A percentile compares a stretch with the other conserved stretches of the same genome.
These are phyloP conservation scores for Suhomyces sp. DNA, from an alignment of 805 yeast species.

Conservation along the genomic window DNA sequence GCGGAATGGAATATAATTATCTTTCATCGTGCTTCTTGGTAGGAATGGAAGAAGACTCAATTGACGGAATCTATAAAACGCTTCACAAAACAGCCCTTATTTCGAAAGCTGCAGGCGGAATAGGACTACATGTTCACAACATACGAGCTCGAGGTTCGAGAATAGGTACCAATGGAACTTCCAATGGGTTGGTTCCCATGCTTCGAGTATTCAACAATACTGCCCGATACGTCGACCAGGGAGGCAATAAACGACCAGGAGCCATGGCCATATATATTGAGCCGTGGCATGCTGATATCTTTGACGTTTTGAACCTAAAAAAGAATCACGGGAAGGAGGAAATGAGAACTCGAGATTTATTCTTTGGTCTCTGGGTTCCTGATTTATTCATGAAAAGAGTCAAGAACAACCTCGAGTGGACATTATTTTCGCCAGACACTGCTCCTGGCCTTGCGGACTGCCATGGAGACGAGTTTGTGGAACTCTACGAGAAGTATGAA, in stretches of 20 bases:
- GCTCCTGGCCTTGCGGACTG: constrained; percentile 55
- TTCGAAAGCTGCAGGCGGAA: constrained; percentile 62
- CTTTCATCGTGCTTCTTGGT: constrained; percentile 89
- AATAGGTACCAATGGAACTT: constrained; percentile 61
- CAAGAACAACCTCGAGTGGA: constrained; percentile 54
- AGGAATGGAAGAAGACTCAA: constrained; percentile 62
- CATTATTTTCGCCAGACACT: constrained; percentile 57
- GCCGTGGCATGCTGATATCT: constrained; percentile 63
- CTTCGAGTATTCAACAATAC: constrained; percentile 61
- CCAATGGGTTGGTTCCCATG: constrained; percentile 63
- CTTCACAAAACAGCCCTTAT: constrained; percentile 60
- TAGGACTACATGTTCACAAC: constrained; percentile 60
- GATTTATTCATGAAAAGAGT: constrained; percentile 62
- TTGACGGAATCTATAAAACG: constrained; percentile 61
- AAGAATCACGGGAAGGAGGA: constrained; percentile 66
- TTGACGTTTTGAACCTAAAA: constrained; percentile 57
- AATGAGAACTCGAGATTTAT: constrained; percentile 59
- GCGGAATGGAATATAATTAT: constrained; percentile 83
- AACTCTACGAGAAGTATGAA: constrained; percentile 51
- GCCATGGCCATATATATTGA: constrained; percentile 60
- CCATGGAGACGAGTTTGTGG: constrained; percentile 55
- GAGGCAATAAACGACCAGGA: constrained; percentile 65
- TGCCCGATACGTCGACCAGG: constrained; percentile 63
- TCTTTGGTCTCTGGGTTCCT: constrained; percentile 63
- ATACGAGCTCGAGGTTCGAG: constrained; percentile 58